Evolutionary conservation across 2,329 filamentous ascomycete species (phyloP).

Genomic region (Phoma herbarum): DNA sequence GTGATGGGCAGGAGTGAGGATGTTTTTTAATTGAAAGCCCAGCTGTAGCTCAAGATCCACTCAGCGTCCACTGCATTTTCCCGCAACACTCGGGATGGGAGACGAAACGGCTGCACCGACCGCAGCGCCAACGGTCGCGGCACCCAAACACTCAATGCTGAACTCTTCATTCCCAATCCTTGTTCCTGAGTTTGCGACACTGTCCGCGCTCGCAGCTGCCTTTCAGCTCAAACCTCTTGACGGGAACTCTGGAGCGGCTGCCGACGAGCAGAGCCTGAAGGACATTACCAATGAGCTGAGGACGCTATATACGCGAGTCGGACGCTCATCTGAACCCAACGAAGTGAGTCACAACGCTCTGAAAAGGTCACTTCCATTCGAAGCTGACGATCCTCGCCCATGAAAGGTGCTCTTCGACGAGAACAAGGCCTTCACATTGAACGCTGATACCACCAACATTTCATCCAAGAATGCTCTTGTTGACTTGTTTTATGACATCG

Average conservation of each 20-base stretch:
- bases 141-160: not conserved
- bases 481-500: not conserved
- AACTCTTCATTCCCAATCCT: constrained; percentile 1
- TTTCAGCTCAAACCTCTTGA: not conserved
- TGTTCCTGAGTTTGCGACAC: not conserved
- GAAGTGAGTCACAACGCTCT: not conserved
- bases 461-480: not conserved
- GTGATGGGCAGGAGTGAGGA: not conserved
- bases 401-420: not conserved
- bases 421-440: not conserved
- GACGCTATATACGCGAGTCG: not conserved
- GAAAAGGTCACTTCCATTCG: not conserved
- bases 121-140: not conserved
- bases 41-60: not conserved
- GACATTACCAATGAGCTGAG: not conserved
- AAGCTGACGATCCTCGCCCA: not conserved
- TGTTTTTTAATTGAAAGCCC: not conserved
- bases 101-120: not conserved
- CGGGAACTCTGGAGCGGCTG: not conserved
- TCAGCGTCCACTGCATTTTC: not conserved
- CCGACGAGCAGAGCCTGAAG: not conserved
- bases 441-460: not conserved
- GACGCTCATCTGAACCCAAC: not conserved
- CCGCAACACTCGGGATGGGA: not conserved
- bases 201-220: not conserved